Evolutionary conservation across 2,329 filamentous ascomycete genomes (phyloP).

Genomic region (Dothidotthia symphoricarpi): DNA sequence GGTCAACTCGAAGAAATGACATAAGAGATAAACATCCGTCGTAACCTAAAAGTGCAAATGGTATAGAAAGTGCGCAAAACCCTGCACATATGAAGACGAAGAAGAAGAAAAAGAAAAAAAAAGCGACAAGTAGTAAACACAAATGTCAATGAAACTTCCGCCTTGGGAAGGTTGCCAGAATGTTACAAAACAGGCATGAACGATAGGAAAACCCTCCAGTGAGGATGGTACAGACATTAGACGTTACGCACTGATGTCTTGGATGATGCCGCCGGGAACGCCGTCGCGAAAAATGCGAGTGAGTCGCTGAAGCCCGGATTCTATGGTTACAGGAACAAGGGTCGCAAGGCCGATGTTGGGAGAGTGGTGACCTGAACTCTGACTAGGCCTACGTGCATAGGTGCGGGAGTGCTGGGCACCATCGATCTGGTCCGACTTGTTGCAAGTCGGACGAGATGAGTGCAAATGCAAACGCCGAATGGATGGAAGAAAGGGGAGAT

Average conservation of each 20-base stretch:
- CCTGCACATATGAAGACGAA: conserved; percentile 17
- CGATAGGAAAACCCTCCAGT: conserved; percentile 26
- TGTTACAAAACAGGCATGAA: conserved; percentile 19
- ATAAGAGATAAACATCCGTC: conserved; percentile 30
- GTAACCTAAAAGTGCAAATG: conserved; percentile 28
- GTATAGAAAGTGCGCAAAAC: conserved; percentile 34
- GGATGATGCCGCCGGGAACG: conserved; percentile 32
- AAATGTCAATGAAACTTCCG: conserved; percentile 11
- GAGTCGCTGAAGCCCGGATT: conserved; percentile 25
- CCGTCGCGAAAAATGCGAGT: conserved; percentile 29
- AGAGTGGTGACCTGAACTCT: conserved; percentile 10
- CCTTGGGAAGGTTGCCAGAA: conserved; percentile 12
- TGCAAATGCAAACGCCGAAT: conserved; percentile 2
- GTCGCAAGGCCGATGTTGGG: conserved; percentile 16
- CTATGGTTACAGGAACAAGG: conserved; percentile 35
- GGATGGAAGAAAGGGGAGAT: conserved; percentile 4
- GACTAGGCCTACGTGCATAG: conserved; percentile 16
- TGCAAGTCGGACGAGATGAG: conserved; percentile 9
- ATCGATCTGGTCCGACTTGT: conserved; percentile 11
- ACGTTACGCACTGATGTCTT: conserved; percentile 28
- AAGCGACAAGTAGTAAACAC: conserved; percentile 14
- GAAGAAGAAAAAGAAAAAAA: conserved; percentile 11
- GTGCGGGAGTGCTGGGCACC: conserved; percentile 12
- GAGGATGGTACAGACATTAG: conserved; percentile 37
- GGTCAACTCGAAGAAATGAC: conserved; percentile 18